Base-by-base conservation (phyloP, 495 filamentous ascomycete species). In the Glutinoglossum americanum region DNA sequence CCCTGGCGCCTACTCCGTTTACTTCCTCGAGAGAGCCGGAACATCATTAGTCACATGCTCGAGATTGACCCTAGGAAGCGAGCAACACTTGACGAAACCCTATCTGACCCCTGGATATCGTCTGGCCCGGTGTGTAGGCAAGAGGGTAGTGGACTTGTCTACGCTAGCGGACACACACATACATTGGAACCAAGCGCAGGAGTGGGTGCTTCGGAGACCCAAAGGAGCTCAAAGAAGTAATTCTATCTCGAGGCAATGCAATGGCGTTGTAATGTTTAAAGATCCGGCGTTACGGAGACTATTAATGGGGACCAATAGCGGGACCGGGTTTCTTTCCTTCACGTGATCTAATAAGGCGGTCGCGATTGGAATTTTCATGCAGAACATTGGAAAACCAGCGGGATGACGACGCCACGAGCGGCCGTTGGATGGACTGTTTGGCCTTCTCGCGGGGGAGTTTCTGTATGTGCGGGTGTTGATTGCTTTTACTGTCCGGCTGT, bases 1-100 rank as follows among this genome's bases (percentile, higher is more conserved):
- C 93, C 93, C 11, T 93, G 89, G 84, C 80, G 92, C 41, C 76
- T 98, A 58, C 76, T 98, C n/a, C 80, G 92, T 54, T 76, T 97
- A 7, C 76, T 98, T 3, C 92, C 92, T 9, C 77, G 92, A 60
- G 92, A 97, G 70, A 93, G 80, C 56, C 74, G 92, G 30, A 80
- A 87, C 63, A 86, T 98, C 59, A 88, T 98, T 55, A 83, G 85
- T 25, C 77, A 85, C 45, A 98, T 98, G 92, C 74, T 98, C 53
- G 89, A 94, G 63, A 73, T 95, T 44, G 80, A 92, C 62, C 89
- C 92, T 4, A 85, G 79, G 62, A 82, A 83, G 57, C 78, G 92
- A 44, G 93, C 87, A 5, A 87, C 76, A 6, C 78, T 97, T 68
- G 75, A 80, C 17, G 88, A 97, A 66, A 84, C 97, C 17, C 69